phyloP scores from a whole-genome alignment of 2,329 filamentous ascomycete species.

The Zymoseptoria pseudotritici region DNA sequence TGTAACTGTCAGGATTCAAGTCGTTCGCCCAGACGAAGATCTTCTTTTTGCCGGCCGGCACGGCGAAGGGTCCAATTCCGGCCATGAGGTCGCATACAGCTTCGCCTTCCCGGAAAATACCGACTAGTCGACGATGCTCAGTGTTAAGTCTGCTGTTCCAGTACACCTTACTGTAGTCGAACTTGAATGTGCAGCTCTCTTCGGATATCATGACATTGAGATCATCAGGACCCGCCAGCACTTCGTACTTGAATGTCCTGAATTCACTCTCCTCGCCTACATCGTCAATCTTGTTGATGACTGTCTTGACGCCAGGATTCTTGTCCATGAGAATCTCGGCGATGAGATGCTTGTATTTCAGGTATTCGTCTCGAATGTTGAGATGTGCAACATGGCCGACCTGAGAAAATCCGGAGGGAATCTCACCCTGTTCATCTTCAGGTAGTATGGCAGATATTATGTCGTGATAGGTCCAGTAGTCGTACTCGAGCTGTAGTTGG shows the following conservation, averaged over 20 bases:
- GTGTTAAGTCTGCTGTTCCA: conserved; percentile 91
- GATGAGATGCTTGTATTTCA: conserved; percentile 80
- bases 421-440: conserved; percentile 68
- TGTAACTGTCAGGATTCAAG: conserved; percentile 83
- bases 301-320: conserved; percentile 70
- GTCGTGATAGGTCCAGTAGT: conserved; percentile 80
- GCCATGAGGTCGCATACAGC: conserved; percentile 96
- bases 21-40: conserved; percentile 97
- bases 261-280: conserved; percentile 81
- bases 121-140: conserved; percentile 76
- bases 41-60: conserved; percentile 80
- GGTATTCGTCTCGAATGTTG: conserved; percentile 75
- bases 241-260: conserved; percentile 87
- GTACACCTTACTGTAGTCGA: conserved; percentile 95
- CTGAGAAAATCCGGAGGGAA: conserved; percentile 77
- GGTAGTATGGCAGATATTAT: conserved; percentile 77
- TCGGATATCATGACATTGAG: conserved; percentile 77
- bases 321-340: conserved; percentile 85
- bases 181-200: conserved; percentile 76
- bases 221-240: conserved; percentile 74
- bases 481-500: conserved; percentile 68
- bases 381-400: conserved; percentile 90
- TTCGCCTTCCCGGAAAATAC: conserved; percentile 71
- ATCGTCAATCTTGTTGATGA: conserved; percentile 91
- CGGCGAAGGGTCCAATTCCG: conserved; percentile 88